Evolutionary conservation across 2,329 filamentous ascomycete species (phyloP), one percentile per base, ranked within the genome.

Genomic region (Didymosphaeria variabile): DNA sequence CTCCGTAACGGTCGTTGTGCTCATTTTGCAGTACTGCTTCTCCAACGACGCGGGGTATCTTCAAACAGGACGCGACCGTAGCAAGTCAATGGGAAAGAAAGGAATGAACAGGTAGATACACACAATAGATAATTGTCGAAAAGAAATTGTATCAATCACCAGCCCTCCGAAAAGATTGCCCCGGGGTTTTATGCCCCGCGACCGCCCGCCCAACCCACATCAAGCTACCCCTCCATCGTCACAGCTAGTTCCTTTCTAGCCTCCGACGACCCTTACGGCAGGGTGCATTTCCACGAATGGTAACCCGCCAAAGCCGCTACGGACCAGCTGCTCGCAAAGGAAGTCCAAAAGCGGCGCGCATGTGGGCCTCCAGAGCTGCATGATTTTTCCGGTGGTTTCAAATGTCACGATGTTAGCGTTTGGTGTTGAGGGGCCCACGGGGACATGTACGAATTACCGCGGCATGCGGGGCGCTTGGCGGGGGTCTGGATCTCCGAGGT

Each of bases 1-100:
- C 53, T 79, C 72, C 15, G 82, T 77, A 10, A 64, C 66, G 15
- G 73, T 77, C 12, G 73, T 75, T 26, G 77, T 60, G 61, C 70
- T 74, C 73, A 76, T 77, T 53, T 66, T 60, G 38, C 6, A 45
- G 26, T 26, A 10, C 8, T 57, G 12, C 15, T 17, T 12, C 13
- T 45, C 5, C 26, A 52, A 42, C 34, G 17, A n/a, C 38, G 3
- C 29, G 10, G n/a, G 29, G 34, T 31, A 23, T 60, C 40, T 50
- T 45, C 12, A 3, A 36, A 23, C 38, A 10, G 46, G 13, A 13
- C 15, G n/a, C 36, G 26, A 29, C 26, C 26, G 26, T 29, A 29
- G 26, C 26, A 29, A 4, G 26, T 29, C 26, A 29, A 29, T 29
- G 26, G 26, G 4, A 29, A 29, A 29, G 26, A 29, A 29, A 29